Percentiles rank a stretch among this genome's conserved stretches.
Conservation (phyloP, 768 basidiomycete species). For the Panaeolus cyanescens region DNA sequence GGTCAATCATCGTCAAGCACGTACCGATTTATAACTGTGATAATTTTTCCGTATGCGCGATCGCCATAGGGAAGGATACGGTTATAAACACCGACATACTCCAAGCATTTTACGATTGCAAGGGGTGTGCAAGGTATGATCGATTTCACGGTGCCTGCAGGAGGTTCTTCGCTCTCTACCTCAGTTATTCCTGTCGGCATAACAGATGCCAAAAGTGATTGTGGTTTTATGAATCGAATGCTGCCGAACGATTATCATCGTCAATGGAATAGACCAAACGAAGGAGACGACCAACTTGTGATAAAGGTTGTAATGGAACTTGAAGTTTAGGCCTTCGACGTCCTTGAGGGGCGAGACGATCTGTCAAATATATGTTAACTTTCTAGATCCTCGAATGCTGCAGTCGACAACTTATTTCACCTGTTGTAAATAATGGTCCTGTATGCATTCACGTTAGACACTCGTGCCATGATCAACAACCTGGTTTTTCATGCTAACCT, state of each 20-base stretch:
- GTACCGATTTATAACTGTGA: constrained; percentile 94
- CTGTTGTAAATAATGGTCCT: constrained; percentile 98
- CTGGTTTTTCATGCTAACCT: constrained; percentile 49
- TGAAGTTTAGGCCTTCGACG: constrained; percentile 96
- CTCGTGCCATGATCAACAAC: not conserved
- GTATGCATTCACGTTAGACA: not conserved
- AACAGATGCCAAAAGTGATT: constrained; percentile 56
- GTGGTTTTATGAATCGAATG: constrained; percentile 89
- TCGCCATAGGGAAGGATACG: constrained; percentile 91
- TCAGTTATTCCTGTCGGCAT: constrained; percentile 40
- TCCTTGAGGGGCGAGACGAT: constrained; percentile 96
- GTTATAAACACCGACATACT: constrained; percentile 92
- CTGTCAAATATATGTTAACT: constrained; percentile 33
- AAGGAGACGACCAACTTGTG: constrained; percentile 69
- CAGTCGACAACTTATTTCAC: constrained; percentile 34
- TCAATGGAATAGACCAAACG: not conserved
- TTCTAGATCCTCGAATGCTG: not conserved
- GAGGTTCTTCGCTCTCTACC: constrained; percentile 61
- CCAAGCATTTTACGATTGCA: constrained; percentile 94
- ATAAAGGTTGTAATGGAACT: constrained; percentile 93
- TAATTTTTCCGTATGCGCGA: constrained; percentile 88
- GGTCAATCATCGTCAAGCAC: constrained; percentile 1
- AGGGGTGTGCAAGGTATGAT: constrained; percentile 97
- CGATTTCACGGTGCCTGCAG: constrained; percentile 89
- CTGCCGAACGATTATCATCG: constrained; percentile 49